Percentiles rank a stretch among this genome's conserved stretches.
phyloP scores from a whole-genome alignment of 2,329 filamentous ascomycete species.

The Fusarium aywerte region DNA sequence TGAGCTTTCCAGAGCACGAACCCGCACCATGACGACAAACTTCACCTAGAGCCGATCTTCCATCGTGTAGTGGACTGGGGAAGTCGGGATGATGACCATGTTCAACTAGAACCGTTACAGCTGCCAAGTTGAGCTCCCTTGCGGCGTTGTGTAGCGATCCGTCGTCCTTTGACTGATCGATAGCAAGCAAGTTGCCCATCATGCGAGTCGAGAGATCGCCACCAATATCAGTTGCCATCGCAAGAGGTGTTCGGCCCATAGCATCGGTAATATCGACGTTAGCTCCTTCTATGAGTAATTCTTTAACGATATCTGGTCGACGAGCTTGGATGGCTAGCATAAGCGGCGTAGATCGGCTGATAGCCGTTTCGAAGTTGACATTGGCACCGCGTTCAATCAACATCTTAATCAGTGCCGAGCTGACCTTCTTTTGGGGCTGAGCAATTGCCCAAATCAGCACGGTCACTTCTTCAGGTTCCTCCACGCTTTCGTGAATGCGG shows the following conservation, averaged over 20 bases:
- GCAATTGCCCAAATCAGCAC: constrained; percentile 70
- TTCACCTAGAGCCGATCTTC: constrained; percentile 72
- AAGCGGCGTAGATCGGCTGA: constrained; percentile 66
- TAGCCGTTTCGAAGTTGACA: constrained; percentile 64
- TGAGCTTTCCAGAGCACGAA: constrained; percentile 54
- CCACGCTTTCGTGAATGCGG: constrained; percentile 57
- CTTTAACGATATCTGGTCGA: constrained; percentile 66
- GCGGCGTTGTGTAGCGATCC: constrained; percentile 75
- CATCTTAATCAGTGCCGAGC: constrained; percentile 66
- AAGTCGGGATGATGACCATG: constrained; percentile 72
- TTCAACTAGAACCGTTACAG: constrained; percentile 66
- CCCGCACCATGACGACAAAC: constrained; percentile 67
- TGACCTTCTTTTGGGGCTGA: constrained; percentile 71
- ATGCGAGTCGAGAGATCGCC: constrained; percentile 65
- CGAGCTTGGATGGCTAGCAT: constrained; percentile 68
- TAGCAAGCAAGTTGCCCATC: constrained; percentile 65
- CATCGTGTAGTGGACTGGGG: constrained; percentile 69
- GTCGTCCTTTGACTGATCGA: constrained; percentile 69
- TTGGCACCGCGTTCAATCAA: constrained; percentile 66
- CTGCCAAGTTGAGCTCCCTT: constrained; percentile 66
- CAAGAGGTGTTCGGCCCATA: constrained; percentile 67
- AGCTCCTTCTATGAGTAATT: constrained; percentile 67
- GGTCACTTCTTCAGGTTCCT: constrained; percentile 65
- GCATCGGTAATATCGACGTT: constrained; percentile 69
- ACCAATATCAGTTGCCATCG: constrained; percentile 66